Evolutionary conservation across 73 alveolate species (phyloP), one percentile per base, ranked within the genome.

Genomic region (Effrenium voratum): DNA sequence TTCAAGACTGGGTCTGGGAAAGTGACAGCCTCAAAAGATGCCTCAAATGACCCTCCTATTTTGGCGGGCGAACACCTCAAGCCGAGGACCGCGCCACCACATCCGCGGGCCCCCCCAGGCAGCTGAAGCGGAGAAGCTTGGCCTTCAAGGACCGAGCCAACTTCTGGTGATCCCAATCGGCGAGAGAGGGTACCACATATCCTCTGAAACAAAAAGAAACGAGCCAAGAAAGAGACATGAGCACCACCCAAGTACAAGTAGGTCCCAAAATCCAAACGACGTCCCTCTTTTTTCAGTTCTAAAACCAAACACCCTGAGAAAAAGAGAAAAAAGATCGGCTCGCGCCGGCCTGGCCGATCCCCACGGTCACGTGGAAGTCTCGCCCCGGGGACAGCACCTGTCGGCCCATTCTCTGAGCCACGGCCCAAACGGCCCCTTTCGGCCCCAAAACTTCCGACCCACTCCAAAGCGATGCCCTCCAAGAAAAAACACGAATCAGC

Each of bases 61-160:
- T 52, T 52, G 19, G 26, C 63, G 19, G 26, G 63, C 19, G 63
- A 19, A 52, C 8, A 12, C 63, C 8, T 12, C 77, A 30, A 12
- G 32, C 44, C n/a, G 77, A 16, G 77, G 41, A 34, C 13, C 19
- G 13, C 28, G 12, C 95, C 36, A 87, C 95, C 3, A 87, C 66
- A 72, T 87, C 95, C 10, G 95, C 95, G 2, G 95, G 95, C 2
- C 95, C 75, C 16, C 82, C 82, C 52, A 87, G 30, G 95, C 95
- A 87, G 28, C 52, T 87, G 66, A 87, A 87, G 47, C 79, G 77
- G 50, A 87, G 83, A 50, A 87, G 47, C 68, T 68, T 46, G 26
- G 95, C 95, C 95, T 87, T 15, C 55, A 24, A 1, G 41, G 43
- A 12, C 5, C 38, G 40, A n/a, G n/a, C n/a, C n/a, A n/a, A n/a